Conservation (phyloP, 768 basidiomycete genomes). For the Xerocomus potaroensis region DNA sequence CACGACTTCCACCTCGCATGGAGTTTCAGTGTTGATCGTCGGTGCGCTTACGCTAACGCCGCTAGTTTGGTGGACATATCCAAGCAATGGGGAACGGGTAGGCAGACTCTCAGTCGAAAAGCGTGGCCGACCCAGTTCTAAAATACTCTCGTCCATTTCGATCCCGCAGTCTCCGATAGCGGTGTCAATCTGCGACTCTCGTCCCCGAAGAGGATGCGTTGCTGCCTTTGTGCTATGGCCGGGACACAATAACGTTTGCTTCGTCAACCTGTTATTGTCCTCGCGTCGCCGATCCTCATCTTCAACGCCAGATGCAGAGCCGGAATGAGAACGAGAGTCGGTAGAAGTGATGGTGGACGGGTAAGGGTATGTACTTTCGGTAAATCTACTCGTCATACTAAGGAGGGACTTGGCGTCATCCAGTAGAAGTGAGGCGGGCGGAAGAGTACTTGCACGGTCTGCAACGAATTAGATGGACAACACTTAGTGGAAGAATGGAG, state of each 20-base stretch:
- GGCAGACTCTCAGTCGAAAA: conserved; percentile 72
- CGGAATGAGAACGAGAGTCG: conserved; percentile 17
- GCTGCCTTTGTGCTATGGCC: conserved; percentile 24
- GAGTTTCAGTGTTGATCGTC: not conserved
- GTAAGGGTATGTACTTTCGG: conserved; percentile 27
- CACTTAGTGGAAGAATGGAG: conserved; percentile 11
- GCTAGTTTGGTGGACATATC: not conserved
- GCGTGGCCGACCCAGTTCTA: conserved; percentile 70
- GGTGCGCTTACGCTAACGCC: conserved; percentile 2
- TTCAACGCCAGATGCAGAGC: conserved; percentile 17
- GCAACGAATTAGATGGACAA: conserved; percentile 1
- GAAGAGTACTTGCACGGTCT: conserved; percentile 14
- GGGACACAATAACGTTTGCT: conserved; percentile 19
- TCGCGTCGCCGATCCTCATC: conserved; percentile 21
- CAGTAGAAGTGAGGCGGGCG: conserved; percentile 15
- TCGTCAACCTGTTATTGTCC: conserved; percentile 21
- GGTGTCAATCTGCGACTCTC: conserved; percentile 2
- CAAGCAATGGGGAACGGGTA: conserved; percentile 2
- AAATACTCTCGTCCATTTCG: conserved; percentile 71
- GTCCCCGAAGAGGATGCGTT: conserved; percentile 30
- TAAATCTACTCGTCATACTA: conserved; percentile 26
- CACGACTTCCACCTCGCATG: not conserved
- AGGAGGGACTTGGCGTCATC: conserved; percentile 28
- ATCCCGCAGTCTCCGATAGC: not conserved
- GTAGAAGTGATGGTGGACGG: conserved; percentile 17